A percentile compares a stretch with the other conserved stretches of the same genome.
These are phyloP conservation scores for Epipyxis sp. DNA, from an alignment of 108 stramenopile species.

Conservation along the genomic window DNA sequence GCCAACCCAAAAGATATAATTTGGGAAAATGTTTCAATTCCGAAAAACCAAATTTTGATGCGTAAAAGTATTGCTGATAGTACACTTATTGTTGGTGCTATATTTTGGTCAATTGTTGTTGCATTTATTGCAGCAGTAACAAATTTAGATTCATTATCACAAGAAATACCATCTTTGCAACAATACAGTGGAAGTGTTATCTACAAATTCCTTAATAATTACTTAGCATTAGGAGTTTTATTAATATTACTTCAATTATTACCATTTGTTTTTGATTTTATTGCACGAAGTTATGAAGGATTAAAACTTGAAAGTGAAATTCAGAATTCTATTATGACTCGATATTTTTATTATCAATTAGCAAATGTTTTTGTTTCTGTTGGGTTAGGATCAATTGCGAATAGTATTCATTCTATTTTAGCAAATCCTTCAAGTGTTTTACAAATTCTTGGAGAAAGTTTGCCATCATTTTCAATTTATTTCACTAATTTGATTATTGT, in stretches of 20 bases:
- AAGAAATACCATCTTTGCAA: slow-evolving; percentile 1
- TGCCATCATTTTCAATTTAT: slow-evolving; percentile 60
- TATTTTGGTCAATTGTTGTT: slow-evolving; percentile 30
- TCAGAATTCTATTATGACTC: slow-evolving; percentile 69
- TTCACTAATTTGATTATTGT: slow-evolving; percentile 15
- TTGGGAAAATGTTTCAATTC: slow-evolving; percentile 29
- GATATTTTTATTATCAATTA: slow-evolving; percentile 84
- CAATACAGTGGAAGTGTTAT: not conserved
- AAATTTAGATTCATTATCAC: not conserved
- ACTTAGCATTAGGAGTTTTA: slow-evolving; percentile 77
- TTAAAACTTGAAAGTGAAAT: slow-evolving; percentile 72
- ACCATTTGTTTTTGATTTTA: slow-evolving; percentile 68
- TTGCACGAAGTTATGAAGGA: slow-evolving; percentile 70
- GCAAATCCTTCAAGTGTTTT: slow-evolving; percentile 69
- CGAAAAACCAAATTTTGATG: not conserved
- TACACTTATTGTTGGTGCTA: not conserved
- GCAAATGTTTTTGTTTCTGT: slow-evolving; percentile 80
- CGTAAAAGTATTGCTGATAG: not conserved
- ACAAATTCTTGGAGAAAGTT: slow-evolving; percentile 63
- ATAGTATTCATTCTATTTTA: slow-evolving; percentile 69
- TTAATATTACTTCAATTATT: slow-evolving; percentile 68
- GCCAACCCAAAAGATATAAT: slow-evolving; percentile 1
- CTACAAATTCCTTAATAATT: slow-evolving; percentile 63
- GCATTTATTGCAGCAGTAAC: slow-evolving; percentile 11
- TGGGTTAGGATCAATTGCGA: slow-evolving; percentile 71